Percentiles rank a stretch among this genome's conserved stretches.
phyloP scores from a whole-genome alignment of 225 moss, liverwort and hornwort genomes.

The Rhytidiadelphus loreus region DNA sequence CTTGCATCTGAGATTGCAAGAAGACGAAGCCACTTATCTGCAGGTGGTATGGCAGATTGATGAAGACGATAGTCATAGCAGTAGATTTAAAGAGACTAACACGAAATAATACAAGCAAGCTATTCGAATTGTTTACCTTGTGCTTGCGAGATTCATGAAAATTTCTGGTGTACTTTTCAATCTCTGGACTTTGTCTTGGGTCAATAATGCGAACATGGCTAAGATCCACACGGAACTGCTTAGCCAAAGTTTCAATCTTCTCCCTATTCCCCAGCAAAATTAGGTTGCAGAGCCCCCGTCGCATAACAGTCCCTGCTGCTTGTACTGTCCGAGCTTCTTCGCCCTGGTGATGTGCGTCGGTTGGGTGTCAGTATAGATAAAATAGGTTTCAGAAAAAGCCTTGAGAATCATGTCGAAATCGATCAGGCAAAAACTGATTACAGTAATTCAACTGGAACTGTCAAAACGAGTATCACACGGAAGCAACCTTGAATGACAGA shows the following conservation, averaged over 20 bases:
- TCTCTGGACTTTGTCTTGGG: constrained; percentile 36
- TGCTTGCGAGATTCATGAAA: constrained; percentile 73
- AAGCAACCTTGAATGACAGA: not conserved
- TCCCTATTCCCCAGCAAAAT: constrained; percentile 59
- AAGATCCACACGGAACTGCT: constrained; percentile 67
- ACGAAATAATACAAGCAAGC: not conserved
- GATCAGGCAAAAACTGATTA: not conserved
- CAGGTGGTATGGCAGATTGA: not conserved
- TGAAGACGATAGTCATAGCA: not conserved
- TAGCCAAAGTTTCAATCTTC: constrained; percentile 58
- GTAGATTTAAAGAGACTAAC: not conserved
- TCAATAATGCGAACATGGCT: constrained; percentile 53
- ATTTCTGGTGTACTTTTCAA: constrained; percentile 46
- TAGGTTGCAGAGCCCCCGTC: constrained; percentile 66
- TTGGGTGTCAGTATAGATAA: not conserved
- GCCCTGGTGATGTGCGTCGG: constrained; percentile 26
- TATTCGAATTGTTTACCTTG: constrained; percentile 36
- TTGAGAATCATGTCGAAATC: not conserved
- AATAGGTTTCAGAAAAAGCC: not conserved
- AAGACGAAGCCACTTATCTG: not conserved
- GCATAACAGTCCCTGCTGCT: constrained; percentile 63
- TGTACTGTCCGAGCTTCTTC: constrained; percentile 80
- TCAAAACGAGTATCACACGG: not conserved
- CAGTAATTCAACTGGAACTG: not conserved
- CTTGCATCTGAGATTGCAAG: not conserved